Evolutionary conservation across 805 yeast species (phyloP), one percentile per base, ranked within the genome.

Genomic region (Wickerhamomyces ciferrii): DNA sequence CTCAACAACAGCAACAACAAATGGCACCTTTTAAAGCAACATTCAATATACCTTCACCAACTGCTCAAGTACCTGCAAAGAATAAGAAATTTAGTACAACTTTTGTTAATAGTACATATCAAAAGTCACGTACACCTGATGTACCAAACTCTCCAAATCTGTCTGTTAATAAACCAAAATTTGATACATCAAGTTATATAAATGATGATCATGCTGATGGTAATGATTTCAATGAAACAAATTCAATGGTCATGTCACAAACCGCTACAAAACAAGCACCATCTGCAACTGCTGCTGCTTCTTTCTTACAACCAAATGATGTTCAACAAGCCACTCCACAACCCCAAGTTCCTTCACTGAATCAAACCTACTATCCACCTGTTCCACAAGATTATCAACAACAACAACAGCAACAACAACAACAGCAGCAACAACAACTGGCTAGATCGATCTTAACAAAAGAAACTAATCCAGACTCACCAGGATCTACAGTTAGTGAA

Each of bases 151-250:
- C 29, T 23, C 40, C 44, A 42, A 24, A 46, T 31, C 39, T 52
- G 5, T 51, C 54, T 11, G 36, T 51, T 41, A 47, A 46, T 25
- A 49, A 41, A 34, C 36, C 53, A 19, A 52, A 45, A 32, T 48
- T 19, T 34, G 54, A 52, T 5, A 45, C 54, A 1, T 44, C 56
- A 24, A 52, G 54, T 31, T 51, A 46, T 27, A n/a, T 53, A 20
- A 52, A 52, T 32, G 56, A 54, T 37, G 58, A 54, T 35, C 50
- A 52, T 15, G 51, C 56, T 2, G 58, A 54, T 37, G 48, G 45
- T n/a, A 50, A 52, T 19, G 57, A 53, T 39, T 51, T 43, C 11
- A 49, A 50, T 38, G 53, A 49, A 38, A 45, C 50, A 14, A 54
- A 45, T 39, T 50, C 56, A 13, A 45, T 50, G 25, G 52, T 49